Percentiles rank a stretch among this genome's conserved stretches.
These are phyloP conservation scores for Hawksworthiomyces lignivorus DNA, from an alignment of 2,329 filamentous ascomycete genomes.

Conservation along the genomic window DNA sequence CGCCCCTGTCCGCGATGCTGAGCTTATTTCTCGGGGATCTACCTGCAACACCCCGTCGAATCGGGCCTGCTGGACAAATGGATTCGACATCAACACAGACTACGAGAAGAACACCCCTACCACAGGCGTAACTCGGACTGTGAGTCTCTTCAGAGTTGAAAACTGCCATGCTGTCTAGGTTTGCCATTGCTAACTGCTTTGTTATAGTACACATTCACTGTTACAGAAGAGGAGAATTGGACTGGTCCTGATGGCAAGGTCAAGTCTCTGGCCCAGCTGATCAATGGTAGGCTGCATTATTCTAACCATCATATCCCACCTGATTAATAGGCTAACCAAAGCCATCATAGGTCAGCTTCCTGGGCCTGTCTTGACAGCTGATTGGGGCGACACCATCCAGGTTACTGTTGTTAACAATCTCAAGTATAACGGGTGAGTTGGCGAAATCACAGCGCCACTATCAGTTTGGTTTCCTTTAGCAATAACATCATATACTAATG, in stretches of 20 bases:
- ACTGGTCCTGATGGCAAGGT: slow-evolving; percentile 14
- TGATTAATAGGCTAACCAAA: too few species aligned
- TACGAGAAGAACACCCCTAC: slow-evolving; percentile 11
- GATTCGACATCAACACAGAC: slow-evolving; percentile 15
- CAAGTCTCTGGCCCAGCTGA: slow-evolving; percentile 12
- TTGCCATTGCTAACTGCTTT: too few species aligned
- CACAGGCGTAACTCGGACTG: slow-evolving; percentile 12
- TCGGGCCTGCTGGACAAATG: slow-evolving; percentile 12
- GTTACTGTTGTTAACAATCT: slow-evolving; percentile 16
- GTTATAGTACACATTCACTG: slow-evolving; percentile 11
- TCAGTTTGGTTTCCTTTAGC: too few species aligned
- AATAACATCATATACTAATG: too few species aligned
- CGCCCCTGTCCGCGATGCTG: background rate
- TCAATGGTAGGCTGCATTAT: slow-evolving; percentile 12
- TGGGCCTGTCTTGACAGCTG: slow-evolving; percentile 14
- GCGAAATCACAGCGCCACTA: too few species aligned
- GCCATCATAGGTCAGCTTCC: slow-evolving; percentile 3
- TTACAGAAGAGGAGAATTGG: slow-evolving; percentile 13
- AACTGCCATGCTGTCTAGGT: too few species aligned
- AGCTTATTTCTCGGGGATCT: background rate
- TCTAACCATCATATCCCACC: background rate
- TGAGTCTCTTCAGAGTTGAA: too few species aligned
- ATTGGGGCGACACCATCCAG: slow-evolving; percentile 15
- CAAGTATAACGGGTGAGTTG: slow-evolving; percentile 14
- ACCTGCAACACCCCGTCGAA: slow-evolving; percentile 13